Base-by-base conservation (phyloP, 129 eudicot species). In the Flaveria sonorensis region DNA sequence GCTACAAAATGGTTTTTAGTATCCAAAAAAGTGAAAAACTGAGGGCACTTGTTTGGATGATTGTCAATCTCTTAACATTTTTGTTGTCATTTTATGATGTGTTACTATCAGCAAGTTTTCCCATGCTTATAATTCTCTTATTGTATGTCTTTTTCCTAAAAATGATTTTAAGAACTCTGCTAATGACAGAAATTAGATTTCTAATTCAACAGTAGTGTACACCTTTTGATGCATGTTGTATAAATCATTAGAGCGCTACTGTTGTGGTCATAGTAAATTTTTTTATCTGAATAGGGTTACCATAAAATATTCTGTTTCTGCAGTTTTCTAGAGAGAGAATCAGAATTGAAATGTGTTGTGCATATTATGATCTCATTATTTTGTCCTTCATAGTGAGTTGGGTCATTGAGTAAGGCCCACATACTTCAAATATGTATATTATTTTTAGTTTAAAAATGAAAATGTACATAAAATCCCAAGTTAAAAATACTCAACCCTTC, bases 41-140 rank as follows among this genome's bases (percentile, higher is more conserved):
- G 97, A 83, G 79, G 82, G 67, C 87, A 86, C 82, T 79, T 92
- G 91, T 89, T 89, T 89, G 97, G 90, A 85, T 81, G 83, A 55
- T 82, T 81, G 68, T 47, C 74, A 71, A 59, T 68, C 59, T 69
- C 79, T 53, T 52, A 72, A 61, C 70, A 77, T 74, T 76, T 83
- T 86, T 79, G 80, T 82, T 82, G 71, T 81, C 65, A 70, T 73
- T 77, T 78, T 55, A 79, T 87, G 96, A 87, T 85, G 80, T 71
- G 96, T 87, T 79, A 55, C 92, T 64, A 36, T 92, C 97, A 87
- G 59, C 18, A 72, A 72, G 80, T 84, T 76, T 83, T 75, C 79
- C 69, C 76, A 66, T 57, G 56, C 70, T 74, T 45, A 50, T 81
- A 67, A 67, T 81, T 65, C 53, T 74, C 32, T 47, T 20, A 55